A percentile compares a stretch with the other conserved stretches of the same genome.
phyloP scores from a whole-genome alignment of 257 asterid species.

The Nicotiana attenuata region DNA sequence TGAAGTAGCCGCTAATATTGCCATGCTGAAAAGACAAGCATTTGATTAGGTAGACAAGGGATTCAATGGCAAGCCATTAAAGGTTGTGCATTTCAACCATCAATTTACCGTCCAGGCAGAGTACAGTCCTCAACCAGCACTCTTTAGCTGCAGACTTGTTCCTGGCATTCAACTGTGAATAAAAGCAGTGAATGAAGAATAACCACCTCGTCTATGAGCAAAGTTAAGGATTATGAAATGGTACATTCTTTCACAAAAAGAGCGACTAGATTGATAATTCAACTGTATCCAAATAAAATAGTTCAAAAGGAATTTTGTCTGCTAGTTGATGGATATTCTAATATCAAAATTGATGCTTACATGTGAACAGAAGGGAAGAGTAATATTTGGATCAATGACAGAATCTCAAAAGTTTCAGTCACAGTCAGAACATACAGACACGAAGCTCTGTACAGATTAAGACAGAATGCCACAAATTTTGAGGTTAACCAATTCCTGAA shows the following conservation, averaged over 20 bases:
- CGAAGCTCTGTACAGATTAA: neutral
- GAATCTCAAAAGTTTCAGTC: neutral
- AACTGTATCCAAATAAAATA: too few species aligned
- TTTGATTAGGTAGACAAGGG: neutral
- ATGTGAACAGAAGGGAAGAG: neutral
- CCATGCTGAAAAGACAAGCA: neutral
- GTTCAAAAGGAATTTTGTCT: neutral
- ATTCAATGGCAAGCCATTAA: neutral
- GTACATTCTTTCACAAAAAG: neutral
- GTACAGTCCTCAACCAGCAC: constrained; percentile 78
- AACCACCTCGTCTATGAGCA: constrained; percentile 8
- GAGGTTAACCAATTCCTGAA: neutral
- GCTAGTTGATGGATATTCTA: too few species aligned
- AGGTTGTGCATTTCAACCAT: constrained; percentile 7
- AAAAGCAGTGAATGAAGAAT: constrained; percentile 20
- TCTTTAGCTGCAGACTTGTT: constrained; percentile 96
- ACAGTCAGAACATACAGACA: too few species aligned
- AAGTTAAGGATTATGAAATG: neutral
- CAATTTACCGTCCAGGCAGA: constrained; percentile 81
- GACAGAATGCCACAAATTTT: neutral
- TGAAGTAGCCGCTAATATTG: neutral
- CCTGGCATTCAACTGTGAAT: constrained; percentile 72
- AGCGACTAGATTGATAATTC: neutral
- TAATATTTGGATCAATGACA: neutral
- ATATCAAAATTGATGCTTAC: neutral